Conservation (phyloP, 495 filamentous ascomycete genomes). For the Penicillium steckii region DNA sequence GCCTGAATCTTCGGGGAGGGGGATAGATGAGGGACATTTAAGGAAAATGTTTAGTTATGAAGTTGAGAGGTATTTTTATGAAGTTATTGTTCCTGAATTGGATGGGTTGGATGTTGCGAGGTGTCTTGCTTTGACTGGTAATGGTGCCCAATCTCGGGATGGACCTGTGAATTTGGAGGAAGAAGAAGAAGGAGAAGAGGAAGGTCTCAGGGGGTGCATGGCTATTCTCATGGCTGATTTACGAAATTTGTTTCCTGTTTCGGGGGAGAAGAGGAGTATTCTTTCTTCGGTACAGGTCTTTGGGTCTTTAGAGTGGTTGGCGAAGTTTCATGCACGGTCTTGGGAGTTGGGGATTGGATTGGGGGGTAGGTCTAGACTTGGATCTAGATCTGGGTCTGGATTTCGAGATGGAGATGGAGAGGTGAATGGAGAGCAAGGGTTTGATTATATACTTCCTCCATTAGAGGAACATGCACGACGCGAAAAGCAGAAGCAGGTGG, state of each 20-base stretch:
- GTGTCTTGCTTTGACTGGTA: conserved; percentile 38
- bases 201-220: conserved; percentile 25
- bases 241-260: conserved; percentile 25
- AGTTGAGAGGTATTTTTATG: conserved; percentile 38
- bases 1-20: conserved; percentile 10
- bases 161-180: no score
- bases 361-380: no score
- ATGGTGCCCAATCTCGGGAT: no score
- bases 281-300: conserved; percentile 25
- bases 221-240: conserved; percentile 39
- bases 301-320: conserved; percentile 35
- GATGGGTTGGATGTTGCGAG: conserved; percentile 28
- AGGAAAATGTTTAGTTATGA: conserved; percentile 42
- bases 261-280: conserved; percentile 28
- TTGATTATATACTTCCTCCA: conserved; percentile 29
- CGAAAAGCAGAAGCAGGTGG: background rate
- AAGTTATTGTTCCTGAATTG: conserved; percentile 27
- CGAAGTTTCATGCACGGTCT: conserved; percentile 28
- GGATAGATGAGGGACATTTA: conserved; percentile 35
- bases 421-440: no score
- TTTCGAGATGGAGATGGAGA: no score
- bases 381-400: background rate
- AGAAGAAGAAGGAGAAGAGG: no score
- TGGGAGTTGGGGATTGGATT: conserved; percentile 8
- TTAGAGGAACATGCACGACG: conserved; percentile 21